Base-by-base conservation (phyloP, 2,329 filamentous ascomycete species). In the Salinomyces thailandicus region DNA sequence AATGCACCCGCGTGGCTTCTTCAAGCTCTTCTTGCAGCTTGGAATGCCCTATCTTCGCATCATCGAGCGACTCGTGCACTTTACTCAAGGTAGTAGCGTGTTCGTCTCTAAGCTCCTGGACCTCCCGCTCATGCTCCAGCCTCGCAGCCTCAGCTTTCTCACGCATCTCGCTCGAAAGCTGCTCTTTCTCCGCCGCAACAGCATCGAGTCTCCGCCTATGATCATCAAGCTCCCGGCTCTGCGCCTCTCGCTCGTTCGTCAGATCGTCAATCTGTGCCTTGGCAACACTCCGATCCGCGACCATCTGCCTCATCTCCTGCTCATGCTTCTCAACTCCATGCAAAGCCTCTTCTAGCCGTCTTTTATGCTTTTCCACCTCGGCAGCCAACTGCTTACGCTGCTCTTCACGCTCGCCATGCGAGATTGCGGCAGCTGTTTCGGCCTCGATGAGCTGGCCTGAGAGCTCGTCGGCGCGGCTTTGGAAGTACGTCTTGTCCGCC, bases 291-390 rank as follows among this genome's bases (percentile, higher is more conserved):
- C 35, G 34, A 22, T 41, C 41, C 8, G 33, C 22, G 11, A 29
- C 28, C 4, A 42, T 19, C 15, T 42, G 14, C 6, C 43, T 36
- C 17, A 36, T 30, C 9, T 45, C 36, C 11, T 40, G 33, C 18
- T 34, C 22, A 12, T 43, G 38, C 27, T 29, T 17, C 28, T 42
- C 42, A 4, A 38, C 36, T 4, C 38, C 38, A 11, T 39, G 14
- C 13, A 39, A 18, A n/a, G 39, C 39, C 4, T 47, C 31, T 28
- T 42, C 31, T 5, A 46, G 36, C 15, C 18, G 18, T 11, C 11
- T 19, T 26, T 45, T 44, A 19, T 44, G 36, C 28, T 48, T 26
- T 8, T 49, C 39, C 12, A 46, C 16, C 22, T 47, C 35, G 3
- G 14, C 35, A 12, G 15, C n/a, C 13, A 51, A 37, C 11, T 45